phyloP scores from a whole-genome alignment of 108 stramenopile species.

The Pseudonitzschia pungens region DNA sequence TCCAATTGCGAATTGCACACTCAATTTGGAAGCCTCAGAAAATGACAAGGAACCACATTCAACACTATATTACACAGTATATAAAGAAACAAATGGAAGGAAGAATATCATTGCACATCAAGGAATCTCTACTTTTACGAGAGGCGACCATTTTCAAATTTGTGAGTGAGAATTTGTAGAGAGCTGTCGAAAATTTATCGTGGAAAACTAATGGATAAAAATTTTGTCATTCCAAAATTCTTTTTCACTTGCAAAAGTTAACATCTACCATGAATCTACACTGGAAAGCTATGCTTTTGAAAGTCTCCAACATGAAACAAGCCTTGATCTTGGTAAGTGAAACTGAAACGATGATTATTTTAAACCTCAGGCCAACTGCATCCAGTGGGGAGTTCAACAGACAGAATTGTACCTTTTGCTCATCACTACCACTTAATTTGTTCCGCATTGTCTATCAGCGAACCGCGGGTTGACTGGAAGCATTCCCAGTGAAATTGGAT shows the following conservation, averaged over 20 bases:
- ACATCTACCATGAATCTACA: not conserved
- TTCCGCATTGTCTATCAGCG: too few species aligned
- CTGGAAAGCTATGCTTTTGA: not conserved
- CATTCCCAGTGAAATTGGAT: constrained; percentile 42
- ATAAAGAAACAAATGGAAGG: not conserved
- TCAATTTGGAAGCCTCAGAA: not conserved
- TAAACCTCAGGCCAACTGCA: too few species aligned
- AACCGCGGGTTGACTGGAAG: constrained; percentile 21
- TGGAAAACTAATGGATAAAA: too few species aligned
- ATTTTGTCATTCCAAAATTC: not conserved
- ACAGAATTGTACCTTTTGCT: too few species aligned
- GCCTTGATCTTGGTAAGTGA: not conserved
- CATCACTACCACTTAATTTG: not conserved
- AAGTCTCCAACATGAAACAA: not conserved
- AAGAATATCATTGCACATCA: not conserved
- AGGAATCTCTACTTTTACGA: not conserved
- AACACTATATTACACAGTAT: not conserved
- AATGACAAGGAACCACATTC: not conserved
- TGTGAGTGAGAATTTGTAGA: not conserved
- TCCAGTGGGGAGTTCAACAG: too few species aligned
- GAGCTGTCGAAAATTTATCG: too few species aligned
- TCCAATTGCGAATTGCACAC: not conserved
- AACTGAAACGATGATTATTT: not conserved
- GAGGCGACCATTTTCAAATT: not conserved
- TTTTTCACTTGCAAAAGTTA: not conserved